A percentile compares a stretch with the other conserved stretches of the same genome.
These are phyloP conservation scores for Peterozyma xylosa DNA, from an alignment of 805 yeast genomes.

Conservation along the genomic window DNA sequence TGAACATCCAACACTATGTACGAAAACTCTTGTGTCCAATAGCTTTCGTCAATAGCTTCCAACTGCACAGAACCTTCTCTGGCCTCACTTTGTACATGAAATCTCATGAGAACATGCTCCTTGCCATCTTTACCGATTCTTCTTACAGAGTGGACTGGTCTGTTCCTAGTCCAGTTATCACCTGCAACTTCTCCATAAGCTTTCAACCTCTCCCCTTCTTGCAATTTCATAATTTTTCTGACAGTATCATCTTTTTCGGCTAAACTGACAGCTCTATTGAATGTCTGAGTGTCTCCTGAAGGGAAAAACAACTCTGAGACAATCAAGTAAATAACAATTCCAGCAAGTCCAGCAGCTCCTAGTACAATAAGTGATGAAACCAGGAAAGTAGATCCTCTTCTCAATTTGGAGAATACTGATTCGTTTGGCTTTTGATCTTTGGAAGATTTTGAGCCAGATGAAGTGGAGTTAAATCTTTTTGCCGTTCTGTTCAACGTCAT, in stretches of 20 bases:
- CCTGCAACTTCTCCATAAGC: conserved; percentile 74
- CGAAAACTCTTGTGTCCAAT: conserved; percentile 60
- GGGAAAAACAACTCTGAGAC: conserved; percentile 80
- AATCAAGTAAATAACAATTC: conserved; percentile 63
- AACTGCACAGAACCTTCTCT: conserved; percentile 66
- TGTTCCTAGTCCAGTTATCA: conserved; percentile 81
- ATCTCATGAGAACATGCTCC: conserved; percentile 77
- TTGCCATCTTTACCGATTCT: conserved; percentile 67
- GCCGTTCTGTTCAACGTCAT: background rate
- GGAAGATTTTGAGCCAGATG: background rate
- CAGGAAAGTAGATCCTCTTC: conserved; percentile 54
- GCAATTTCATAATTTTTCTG: conserved; percentile 47
- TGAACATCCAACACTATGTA: conserved; percentile 73
- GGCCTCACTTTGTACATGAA: conserved; percentile 70
- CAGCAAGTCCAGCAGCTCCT: conserved; percentile 64
- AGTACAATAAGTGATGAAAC: conserved; percentile 54
- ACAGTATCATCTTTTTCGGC: conserved; percentile 63
- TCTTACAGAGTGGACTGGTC: conserved; percentile 70
- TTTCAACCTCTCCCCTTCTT: conserved; percentile 53
- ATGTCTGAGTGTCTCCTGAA: conserved; percentile 85
- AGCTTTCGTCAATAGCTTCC: conserved; percentile 69
- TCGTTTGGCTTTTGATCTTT: conserved; percentile 19
- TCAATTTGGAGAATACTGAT: conserved; percentile 37
- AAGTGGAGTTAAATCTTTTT: conserved; percentile 3
- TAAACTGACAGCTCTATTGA: conserved; percentile 76